A percentile compares a stretch with the other conserved stretches of the same genome.
These are phyloP conservation scores for Acorus calamus DNA, from an alignment of 106 monocot species.

Conservation along the genomic window DNA sequence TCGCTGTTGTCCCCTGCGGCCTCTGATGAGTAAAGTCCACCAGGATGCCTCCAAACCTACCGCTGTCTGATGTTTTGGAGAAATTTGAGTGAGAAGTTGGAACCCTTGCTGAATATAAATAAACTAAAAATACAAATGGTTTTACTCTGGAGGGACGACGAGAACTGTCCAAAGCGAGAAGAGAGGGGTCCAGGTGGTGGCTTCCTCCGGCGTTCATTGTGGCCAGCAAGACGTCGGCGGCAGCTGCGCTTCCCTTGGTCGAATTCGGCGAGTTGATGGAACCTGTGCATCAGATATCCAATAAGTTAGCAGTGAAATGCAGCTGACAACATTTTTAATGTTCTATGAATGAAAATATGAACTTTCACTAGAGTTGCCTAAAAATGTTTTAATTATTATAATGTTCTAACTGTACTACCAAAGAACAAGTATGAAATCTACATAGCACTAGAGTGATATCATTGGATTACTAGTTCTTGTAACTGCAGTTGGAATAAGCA, in stretches of 20 bases:
- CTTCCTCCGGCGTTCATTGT: constrained; percentile 49
- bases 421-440: too few species aligned
- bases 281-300: constrained; percentile 13
- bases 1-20: constrained; percentile 6
- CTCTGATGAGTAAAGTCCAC: constrained; percentile 46
- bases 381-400: too few species aligned
- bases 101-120: not conserved
- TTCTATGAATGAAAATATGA: too few species aligned
- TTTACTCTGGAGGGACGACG: constrained; percentile 47
- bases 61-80: constrained; percentile 18
- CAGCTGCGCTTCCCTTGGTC: constrained; percentile 72
- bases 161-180: constrained; percentile 33
- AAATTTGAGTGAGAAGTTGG: not conserved
- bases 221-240: constrained; percentile 52
- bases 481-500: too few species aligned
- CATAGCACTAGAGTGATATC: too few species aligned
- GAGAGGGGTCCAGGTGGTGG: constrained; percentile 44
- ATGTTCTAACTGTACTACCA: too few species aligned
- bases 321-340: too few species aligned
- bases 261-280: constrained; percentile 54
- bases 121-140: not conserved
- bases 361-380: too few species aligned
- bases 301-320: too few species aligned
- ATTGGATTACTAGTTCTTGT: too few species aligned
- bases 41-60: constrained; percentile 37